Base-by-base conservation (phyloP, 345 rosid genomes). In the Euphorbia pulcherrima region DNA sequence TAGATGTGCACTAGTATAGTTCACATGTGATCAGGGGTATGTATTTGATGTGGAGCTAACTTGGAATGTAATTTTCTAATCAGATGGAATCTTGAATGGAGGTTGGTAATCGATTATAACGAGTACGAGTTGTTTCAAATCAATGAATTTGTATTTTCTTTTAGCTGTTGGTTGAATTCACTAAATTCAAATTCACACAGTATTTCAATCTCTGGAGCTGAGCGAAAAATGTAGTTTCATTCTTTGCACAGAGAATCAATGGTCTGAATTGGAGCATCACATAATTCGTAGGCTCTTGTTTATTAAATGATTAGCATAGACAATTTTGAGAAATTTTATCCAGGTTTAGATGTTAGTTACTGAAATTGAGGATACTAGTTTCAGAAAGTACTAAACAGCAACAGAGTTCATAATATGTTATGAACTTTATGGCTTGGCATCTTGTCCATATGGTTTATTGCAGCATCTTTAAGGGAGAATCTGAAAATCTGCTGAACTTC, bases 41-140 rank as follows among this genome's bases (percentile, higher is more conserved):
- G 69, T 46, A 53, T 56, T 69, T 58, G 48, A 24, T 27, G 28
- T 51, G 41, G 60, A 67, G 55, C 77, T 72, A 72, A 68, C 75
- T 29, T 56, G 73, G 64, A 14, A 59, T 39, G 39, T 47, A 65
- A 27, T 37, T 65, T 57, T 33, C 14, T 28, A 59, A 64, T 52
- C 48, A 41, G 50, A 27, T 39, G 29, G 33, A 68, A 59, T 67
- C 27, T 33, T 21, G 47, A 55, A 9, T 33, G 59, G 29, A 26
- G 26, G 35, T 37, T 40, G 60, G 18, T 37, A 9, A 0, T 60
- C 20, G 53, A 60, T 57, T 23, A n/a, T 52, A 44, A 14, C 44
- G 1, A 16, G 6, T 60, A 47, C 18, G 20, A 26, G 52, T 20
- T 51, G 53, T 65, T 59, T 47, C 39, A 5, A 27, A 27, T 11